Evolutionary conservation across 1,284 basidiomycete species (phyloP), one percentile per base, ranked within the genome.

Genomic region (Trichosporon coremiiforme): DNA sequence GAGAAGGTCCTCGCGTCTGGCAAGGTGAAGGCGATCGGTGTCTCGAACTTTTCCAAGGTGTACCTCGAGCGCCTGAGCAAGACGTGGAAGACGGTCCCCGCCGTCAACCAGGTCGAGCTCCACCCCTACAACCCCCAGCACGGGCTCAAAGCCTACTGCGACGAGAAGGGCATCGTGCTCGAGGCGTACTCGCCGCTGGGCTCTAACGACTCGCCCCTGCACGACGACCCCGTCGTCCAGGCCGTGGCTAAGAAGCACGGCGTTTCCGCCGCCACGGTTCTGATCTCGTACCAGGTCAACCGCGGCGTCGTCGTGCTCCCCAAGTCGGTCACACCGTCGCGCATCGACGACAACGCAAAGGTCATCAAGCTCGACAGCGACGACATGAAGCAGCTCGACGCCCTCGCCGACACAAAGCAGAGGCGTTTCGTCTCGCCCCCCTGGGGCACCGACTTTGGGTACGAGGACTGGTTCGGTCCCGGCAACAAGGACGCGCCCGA

Each of bases 121-220:
- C 91, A 92, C 81, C 83, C 90, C 22, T 78, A 74, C 73, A 91
- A 91, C 82, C 90, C 91, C 0, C 89, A 94, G 77, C 89, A 89
- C 81, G 86, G 89, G 68, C 87, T 94, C 64, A 76, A 91, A 68
- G 82, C 85, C 17, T 94, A 89, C 84, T 87, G 91, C 79, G 86
- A 87, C 77, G 84, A 85, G 41, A 89, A 92, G 79, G 86, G 85
- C 41, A 94, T 95, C 76, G 83, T 89, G 33, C 85, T 91, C 0
- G 87, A 93, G 80, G 92, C 92, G 0, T 95, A 94, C 83, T 93
- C 90, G 9, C 94, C 94, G 3, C 87, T 94, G 35, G 93, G 93
- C 5, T 92, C 90, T 20, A 88, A 89, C 7, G 79, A 81, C 75
- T 83, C 84, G 3, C 90, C 91, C 1, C 83, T 95, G n/a, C 83